These are phyloP conservation scores for Fusarium sp. DNA, from an alignment of 2,329 filamentous ascomycete species.

Conservation along the genomic window DNA sequence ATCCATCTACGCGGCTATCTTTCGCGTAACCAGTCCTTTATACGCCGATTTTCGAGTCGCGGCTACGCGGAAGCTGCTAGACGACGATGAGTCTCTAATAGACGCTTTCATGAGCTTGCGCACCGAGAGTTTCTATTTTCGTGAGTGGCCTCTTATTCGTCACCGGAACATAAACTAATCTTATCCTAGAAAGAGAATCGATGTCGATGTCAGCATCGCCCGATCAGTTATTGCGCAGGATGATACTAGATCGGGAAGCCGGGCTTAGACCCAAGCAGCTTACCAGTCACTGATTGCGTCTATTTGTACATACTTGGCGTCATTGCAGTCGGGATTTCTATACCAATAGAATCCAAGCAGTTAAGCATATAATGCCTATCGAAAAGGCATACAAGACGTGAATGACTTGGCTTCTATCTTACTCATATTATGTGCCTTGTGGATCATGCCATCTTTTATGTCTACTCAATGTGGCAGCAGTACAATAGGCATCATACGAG, in stretches of 20 bases:
- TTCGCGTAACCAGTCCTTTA: conserved; percentile 44
- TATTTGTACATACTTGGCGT: background rate
- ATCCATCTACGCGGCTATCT: conserved; percentile 45
- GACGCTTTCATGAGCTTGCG: conserved; percentile 44
- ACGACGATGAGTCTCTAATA: conserved; percentile 41
- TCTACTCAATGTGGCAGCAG: background rate
- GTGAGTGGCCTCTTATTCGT: conserved; percentile 20
- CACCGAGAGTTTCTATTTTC: conserved; percentile 47
- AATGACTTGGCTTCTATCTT: background rate
- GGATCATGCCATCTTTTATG: background rate
- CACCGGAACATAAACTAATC: conserved; percentile 11
- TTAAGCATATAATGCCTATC: background rate
- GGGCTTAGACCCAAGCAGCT: conserved; percentile 35
- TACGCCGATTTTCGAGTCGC: conserved; percentile 44
- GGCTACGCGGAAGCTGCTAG: conserved; percentile 39
- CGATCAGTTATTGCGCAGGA: conserved; percentile 44
- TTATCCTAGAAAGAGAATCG: conserved; percentile 41
- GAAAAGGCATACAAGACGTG: background rate
- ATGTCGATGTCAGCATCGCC: conserved; percentile 43
- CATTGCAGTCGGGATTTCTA: background rate
- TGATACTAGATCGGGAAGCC: conserved; percentile 45
- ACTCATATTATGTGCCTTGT: background rate
- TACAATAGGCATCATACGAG: background rate
- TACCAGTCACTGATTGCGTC: background rate
- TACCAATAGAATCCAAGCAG: background rate